phyloP scores from a whole-genome alignment of 2,329 filamentous ascomycete species.

The Alternaria consortialis region DNA sequence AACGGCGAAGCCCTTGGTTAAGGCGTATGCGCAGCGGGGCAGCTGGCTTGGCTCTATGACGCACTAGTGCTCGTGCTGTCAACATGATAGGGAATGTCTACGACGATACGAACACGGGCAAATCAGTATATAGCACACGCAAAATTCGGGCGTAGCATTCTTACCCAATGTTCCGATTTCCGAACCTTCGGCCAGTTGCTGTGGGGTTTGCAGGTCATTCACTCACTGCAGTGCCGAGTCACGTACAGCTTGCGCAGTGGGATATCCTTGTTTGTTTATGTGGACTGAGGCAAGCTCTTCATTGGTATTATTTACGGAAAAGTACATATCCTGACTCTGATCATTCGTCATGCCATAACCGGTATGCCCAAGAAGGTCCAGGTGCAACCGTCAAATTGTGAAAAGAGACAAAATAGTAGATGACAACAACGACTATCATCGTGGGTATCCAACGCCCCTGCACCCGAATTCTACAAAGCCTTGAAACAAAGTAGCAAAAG shows the following conservation, averaged over 20 bases:
- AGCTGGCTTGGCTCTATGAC: slow-evolving; percentile 36
- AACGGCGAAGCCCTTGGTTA: slow-evolving; percentile 10
- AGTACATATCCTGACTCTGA: slow-evolving; percentile 14
- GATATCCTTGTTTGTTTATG: not conserved
- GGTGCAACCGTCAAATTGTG: slow-evolving; percentile 22
- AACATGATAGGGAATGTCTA: not conserved
- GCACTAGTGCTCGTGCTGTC: slow-evolving; percentile 13
- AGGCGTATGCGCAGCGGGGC: slow-evolving; percentile 26
- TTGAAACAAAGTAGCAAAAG: slow-evolving; percentile 1
- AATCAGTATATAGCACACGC: not conserved
- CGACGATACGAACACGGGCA: slow-evolving; percentile 7
- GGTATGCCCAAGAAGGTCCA: slow-evolving; percentile 8
- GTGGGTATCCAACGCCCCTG: slow-evolving; percentile 42
- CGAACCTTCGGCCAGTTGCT: not conserved
- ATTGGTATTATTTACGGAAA: slow-evolving; percentile 30
- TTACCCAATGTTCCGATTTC: not conserved
- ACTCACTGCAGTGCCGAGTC: not conserved
- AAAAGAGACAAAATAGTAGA: slow-evolving; percentile 21
- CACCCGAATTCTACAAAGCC: slow-evolving; percentile 21
- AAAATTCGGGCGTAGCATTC: slow-evolving; percentile 8
- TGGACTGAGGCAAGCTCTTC: slow-evolving; percentile 18
- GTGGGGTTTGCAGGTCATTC: not conserved
- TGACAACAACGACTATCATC: slow-evolving; percentile 20
- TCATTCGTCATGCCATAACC: slow-evolving; percentile 21
- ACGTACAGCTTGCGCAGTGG: not conserved